These are phyloP conservation scores for Hericium erinaceus DNA, from an alignment of 768 basidiomycete species.

Conservation along the genomic window DNA sequence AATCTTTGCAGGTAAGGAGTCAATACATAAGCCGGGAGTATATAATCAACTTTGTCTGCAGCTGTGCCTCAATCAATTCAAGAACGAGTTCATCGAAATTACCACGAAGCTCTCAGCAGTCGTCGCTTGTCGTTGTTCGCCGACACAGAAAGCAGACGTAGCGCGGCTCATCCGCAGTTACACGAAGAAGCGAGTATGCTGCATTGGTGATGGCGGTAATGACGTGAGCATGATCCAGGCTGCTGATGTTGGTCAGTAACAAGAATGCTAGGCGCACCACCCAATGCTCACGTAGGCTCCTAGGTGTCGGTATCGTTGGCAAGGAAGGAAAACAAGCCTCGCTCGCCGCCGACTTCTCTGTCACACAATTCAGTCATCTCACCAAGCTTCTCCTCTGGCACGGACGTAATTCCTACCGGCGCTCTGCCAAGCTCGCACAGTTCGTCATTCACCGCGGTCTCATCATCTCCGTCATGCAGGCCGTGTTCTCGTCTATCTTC, in stretches of 20 bases:
- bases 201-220: conserved; percentile 98
- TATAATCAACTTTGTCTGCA: conserved; percentile 22
- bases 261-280: not conserved
- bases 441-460: conserved; percentile 97
- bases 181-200: conserved; percentile 94
- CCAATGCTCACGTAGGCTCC: not conserved
- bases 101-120: conserved; percentile 94
- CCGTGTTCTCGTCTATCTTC: conserved; percentile 89
- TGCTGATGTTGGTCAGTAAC: conserved; percentile 84
- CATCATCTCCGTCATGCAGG: conserved; percentile 97
- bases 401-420: conserved; percentile 96
- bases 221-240: conserved; percentile 99
- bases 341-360: conserved; percentile 96
- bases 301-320: conserved; percentile 95
- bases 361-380: conserved; percentile 92
- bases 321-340: conserved; percentile 99
- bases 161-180: conserved; percentile 84
- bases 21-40: not conserved
- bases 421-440: conserved; percentile 94
- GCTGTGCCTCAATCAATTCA: conserved; percentile 87
- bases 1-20: conserved; percentile 75
- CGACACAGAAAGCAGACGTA: conserved; percentile 97
- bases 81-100: conserved; percentile 92
- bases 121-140: conserved; percentile 95
- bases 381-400: conserved; percentile 98